phyloP scores from a whole-genome alignment of 306 rosid species.

The Elaeagnus macrophylla region DNA sequence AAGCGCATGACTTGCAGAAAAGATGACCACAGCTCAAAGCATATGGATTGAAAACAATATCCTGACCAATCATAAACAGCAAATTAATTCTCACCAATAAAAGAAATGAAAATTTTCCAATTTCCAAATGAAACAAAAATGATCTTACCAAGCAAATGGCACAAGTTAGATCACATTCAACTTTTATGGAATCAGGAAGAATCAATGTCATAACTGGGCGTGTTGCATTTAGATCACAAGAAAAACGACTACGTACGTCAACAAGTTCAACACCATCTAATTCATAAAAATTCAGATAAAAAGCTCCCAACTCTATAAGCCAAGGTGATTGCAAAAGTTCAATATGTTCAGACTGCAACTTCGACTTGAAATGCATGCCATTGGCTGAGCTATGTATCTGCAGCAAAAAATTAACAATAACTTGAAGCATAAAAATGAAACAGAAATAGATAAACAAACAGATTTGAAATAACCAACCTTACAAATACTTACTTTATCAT shows the following conservation, averaged over 20 bases:
- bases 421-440: slow-evolving; percentile 2
- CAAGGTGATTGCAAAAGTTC: slow-evolving; percentile 88
- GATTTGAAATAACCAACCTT: slow-evolving; percentile 8
- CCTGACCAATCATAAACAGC: slow-evolving; percentile 37
- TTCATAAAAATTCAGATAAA: slow-evolving; percentile 56
- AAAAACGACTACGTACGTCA: slow-evolving; percentile 48
- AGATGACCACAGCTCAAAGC: slow-evolving; percentile 86
- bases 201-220: slow-evolving; percentile 47
- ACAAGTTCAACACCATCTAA: slow-evolving; percentile 30
- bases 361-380: slow-evolving; percentile 65
- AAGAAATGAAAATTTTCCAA: background rate
- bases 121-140: slow-evolving; percentile 6
- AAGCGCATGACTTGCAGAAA: slow-evolving; percentile 87
- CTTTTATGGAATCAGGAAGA: slow-evolving; percentile 61
- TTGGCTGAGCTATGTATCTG: slow-evolving; percentile 70
- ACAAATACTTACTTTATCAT: slow-evolving; percentile 61
- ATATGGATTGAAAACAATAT: slow-evolving; percentile 64
- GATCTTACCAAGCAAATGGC: slow-evolving; percentile 83
- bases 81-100: slow-evolving; percentile 9
- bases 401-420: slow-evolving; percentile 10
- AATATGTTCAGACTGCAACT: slow-evolving; percentile 60
- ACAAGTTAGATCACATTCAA: slow-evolving; percentile 68
- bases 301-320: slow-evolving; percentile 89
- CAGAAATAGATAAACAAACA: no score
- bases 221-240: slow-evolving; percentile 34